phyloP scores from a whole-genome alignment of 345 rosid species.

The Fremontodendron californicum region DNA sequence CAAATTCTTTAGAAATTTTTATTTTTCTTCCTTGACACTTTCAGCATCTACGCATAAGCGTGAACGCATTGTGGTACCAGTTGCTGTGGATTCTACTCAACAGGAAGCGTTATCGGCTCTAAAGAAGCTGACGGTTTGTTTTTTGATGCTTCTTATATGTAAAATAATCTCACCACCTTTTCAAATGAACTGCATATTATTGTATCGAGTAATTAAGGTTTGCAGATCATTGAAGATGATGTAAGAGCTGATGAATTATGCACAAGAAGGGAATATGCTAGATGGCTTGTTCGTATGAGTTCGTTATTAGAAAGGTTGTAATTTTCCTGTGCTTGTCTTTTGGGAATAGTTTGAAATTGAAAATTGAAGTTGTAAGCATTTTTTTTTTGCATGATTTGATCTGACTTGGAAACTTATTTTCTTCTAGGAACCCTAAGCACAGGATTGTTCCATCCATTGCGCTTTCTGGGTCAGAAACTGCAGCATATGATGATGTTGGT shows the following conservation, averaged over 20 bases:
- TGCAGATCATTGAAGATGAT: conserved; percentile 74
- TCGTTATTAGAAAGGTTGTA: conserved; percentile 68
- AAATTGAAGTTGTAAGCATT: background rate
- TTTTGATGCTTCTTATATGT: background rate
- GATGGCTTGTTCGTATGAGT: conserved; percentile 70
- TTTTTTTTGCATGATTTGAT: conserved; percentile 15
- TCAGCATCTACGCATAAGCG: conserved; percentile 30
- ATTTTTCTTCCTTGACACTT: background rate
- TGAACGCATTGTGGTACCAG: conserved; percentile 32
- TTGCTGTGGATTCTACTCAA: conserved; percentile 63
- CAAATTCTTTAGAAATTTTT: background rate
- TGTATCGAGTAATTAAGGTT: conserved; percentile 29
- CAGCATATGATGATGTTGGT: conserved; percentile 75
- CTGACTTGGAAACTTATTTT: conserved; percentile 14
- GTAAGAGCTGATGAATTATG: conserved; percentile 61
- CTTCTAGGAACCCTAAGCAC: conserved; percentile 60
- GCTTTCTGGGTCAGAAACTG: conserved; percentile 50
- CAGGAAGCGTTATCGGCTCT: conserved; percentile 62
- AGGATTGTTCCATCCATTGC: conserved; percentile 59
- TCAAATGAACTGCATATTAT: conserved; percentile 8
- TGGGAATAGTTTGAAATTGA: background rate
- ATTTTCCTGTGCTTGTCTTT: background rate
- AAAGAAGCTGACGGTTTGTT: conserved; percentile 69
- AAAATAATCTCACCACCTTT: background rate
- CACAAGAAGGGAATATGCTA: conserved; percentile 79